Conservation (phyloP, 495 filamentous ascomycete species). For the Penicillium subrubescens region DNA sequence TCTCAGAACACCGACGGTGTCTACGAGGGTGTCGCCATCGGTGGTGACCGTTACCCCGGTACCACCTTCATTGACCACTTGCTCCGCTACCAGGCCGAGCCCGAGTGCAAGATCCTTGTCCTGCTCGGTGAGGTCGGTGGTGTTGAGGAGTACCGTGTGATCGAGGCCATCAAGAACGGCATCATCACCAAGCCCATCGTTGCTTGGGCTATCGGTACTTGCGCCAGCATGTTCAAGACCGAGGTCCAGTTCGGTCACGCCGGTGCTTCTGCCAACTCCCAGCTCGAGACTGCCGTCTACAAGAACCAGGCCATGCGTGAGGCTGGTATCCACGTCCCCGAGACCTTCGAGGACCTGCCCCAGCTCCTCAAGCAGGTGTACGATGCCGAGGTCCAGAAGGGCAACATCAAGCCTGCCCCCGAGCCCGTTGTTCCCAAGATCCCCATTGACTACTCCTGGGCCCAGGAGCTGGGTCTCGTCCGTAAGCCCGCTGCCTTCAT, state of each 20-base stretch:
- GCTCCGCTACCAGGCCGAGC: conserved; percentile 90
- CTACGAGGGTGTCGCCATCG: conserved; percentile 98
- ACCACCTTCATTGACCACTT: conserved; percentile 99
- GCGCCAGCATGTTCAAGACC: conserved; percentile 99
- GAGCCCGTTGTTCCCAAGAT: conserved; percentile 98
- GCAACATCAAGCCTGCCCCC: conserved; percentile 77
- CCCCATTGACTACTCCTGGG: conserved; percentile 99
- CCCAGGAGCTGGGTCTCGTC: conserved; percentile 97
- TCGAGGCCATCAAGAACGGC: conserved; percentile 94
- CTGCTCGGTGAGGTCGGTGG: conserved; percentile 98
- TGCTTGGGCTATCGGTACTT: conserved; percentile 98
- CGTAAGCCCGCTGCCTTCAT: conserved; percentile 99
- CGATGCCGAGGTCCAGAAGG: conserved; percentile 77
- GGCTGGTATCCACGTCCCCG: conserved; percentile 89
- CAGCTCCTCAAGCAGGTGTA: conserved; percentile 74
- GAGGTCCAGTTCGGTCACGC: conserved; percentile 99
- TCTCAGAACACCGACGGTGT: conserved; percentile 94
- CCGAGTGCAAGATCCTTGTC: conserved; percentile 94
- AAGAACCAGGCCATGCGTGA: conserved; percentile 98
- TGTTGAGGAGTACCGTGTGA: conserved; percentile 99
- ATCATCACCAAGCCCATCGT: conserved; percentile 97
- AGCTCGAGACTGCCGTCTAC: conserved; percentile 91
- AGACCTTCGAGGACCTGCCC: conserved; percentile 97
- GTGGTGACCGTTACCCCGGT: conserved; percentile 97
- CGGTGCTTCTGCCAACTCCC: conserved; percentile 97